phyloP scores from a whole-genome alignment of 2,329 filamentous ascomycete species.

The Aspergillus piperis region DNA sequence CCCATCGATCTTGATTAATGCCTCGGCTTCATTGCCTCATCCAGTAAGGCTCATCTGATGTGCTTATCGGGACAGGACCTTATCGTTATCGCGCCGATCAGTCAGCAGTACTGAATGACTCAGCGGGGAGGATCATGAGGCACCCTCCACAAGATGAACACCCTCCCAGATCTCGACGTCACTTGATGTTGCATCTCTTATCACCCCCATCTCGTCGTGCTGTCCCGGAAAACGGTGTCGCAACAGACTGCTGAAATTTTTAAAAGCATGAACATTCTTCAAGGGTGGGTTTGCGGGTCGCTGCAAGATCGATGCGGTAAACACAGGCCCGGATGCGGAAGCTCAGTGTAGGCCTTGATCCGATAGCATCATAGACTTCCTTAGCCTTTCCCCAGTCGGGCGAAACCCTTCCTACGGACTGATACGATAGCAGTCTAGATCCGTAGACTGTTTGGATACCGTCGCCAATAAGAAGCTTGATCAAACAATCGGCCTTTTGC shows the following conservation, averaged over 20 bases:
- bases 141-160: not conserved
- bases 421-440: constrained; percentile 3
- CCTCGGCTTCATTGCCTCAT: constrained; percentile 20
- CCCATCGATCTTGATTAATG: not conserved
- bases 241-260: not conserved
- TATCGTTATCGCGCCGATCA: constrained; percentile 3
- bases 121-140: not conserved
- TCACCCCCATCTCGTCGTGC: not conserved
- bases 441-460: constrained; percentile 9
- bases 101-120: not conserved
- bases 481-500: not conserved
- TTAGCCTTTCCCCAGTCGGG: not conserved
- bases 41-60: constrained; percentile 12
- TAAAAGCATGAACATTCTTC: constrained; percentile 6
- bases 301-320: constrained; percentile 26
- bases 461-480: not conserved
- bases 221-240: not conserved
- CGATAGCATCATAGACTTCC: constrained; percentile 17
- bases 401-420: not conserved
- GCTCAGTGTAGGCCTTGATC: constrained; percentile 4
- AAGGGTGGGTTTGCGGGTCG: not conserved
- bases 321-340: constrained; percentile 31
- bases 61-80: constrained; percentile 6
- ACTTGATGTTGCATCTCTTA: constrained; percentile 4
- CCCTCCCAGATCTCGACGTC: not conserved